Base-by-base conservation (phyloP, 495 filamentous ascomycete genomes). In the Penicillium ucsense region DNA sequence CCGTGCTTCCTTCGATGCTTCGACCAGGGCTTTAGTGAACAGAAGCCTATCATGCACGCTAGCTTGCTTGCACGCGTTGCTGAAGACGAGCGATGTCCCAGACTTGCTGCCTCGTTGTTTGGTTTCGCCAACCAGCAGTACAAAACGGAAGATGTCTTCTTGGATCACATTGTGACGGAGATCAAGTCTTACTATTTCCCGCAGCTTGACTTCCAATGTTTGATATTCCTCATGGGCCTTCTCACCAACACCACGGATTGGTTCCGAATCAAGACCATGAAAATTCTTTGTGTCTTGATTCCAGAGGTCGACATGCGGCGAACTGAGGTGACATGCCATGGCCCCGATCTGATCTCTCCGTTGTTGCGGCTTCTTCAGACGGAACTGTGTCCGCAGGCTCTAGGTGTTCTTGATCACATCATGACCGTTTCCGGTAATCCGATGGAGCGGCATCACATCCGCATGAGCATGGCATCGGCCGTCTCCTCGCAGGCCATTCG, bases 271-370 rank as follows among this genome's bases (percentile, higher is more conserved):
- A 87, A 88, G 71, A 89, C 85, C 2, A 90, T 97, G 84, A 84
- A 87, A 48, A 79, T 97, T 29, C 80, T 97, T 6, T 85, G 85
- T 56, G 81, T 85, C 37, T 68, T 96, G 44, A 84, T 96, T 31
- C 88, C 90, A 3, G 85, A 89, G 34, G 85, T 97, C 46, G 91
- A 99, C 57, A 95, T 96, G 84, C 83, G 83, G 31, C 88, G 90
- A 52, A 79, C 81, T 0, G 90, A 95, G 54, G 89, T 99, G 55
- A 84, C 89, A 9, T 81, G 78, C 42, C 88, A 95, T 62, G 94
- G 94, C 0, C 89, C 92, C 4, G 94, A 99, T 67, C 71, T 99
- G 41, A 95, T 97, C 38, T 95, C 92, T 3, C 92, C 92, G 1
- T 75, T 99, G 4, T 73, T 99, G 43, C 80, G 91, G 37, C 77